Conservation (phyloP, 768 basidiomycete genomes). For the Multifurca ochricompacta region DNA sequence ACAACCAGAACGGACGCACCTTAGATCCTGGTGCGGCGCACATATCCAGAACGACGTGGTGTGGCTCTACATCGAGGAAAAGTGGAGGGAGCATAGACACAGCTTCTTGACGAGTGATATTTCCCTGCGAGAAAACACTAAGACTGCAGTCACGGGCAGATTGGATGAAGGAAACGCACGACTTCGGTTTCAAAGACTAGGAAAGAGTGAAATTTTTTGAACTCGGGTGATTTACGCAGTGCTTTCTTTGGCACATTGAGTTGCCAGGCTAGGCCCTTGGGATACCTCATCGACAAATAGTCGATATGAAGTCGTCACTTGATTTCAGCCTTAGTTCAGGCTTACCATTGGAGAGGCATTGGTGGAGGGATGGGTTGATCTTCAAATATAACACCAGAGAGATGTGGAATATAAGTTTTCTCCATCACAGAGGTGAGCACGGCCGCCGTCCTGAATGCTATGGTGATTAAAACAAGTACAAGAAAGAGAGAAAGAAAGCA, state of each 20-base stretch:
- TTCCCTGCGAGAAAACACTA: conserved; percentile 52
- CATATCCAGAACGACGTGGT: conserved; percentile 94
- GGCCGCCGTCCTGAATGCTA: conserved; percentile 49
- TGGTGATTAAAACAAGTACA: conserved; percentile 21
- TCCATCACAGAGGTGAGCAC: conserved; percentile 75
- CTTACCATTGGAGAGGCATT: conserved; percentile 76
- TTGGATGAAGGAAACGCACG: conserved; percentile 38
- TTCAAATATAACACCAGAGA: conserved; percentile 70
- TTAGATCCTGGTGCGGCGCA: conserved; percentile 99
- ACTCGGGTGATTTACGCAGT: conserved; percentile 79
- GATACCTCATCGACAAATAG: conserved; percentile 56
- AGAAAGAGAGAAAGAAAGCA: not conserved
- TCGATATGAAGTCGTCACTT: conserved; percentile 5
- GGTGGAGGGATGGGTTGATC: conserved; percentile 72
- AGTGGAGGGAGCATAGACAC: conserved; percentile 99
- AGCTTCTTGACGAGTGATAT: conserved; percentile 92
- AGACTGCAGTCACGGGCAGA: not conserved
- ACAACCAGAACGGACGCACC: conserved; percentile 32
- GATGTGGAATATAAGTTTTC: conserved; percentile 65
- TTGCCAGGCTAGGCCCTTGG: conserved; percentile 93
- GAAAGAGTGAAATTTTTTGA: conserved; percentile 93
- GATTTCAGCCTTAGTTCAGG: not conserved
- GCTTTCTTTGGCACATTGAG: conserved; percentile 87
- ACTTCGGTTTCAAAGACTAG: conserved; percentile 97
- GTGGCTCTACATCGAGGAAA: conserved; percentile 87